Base-by-base conservation (phyloP, 768 basidiomycete genomes). In the Suillus placidus region DNA sequence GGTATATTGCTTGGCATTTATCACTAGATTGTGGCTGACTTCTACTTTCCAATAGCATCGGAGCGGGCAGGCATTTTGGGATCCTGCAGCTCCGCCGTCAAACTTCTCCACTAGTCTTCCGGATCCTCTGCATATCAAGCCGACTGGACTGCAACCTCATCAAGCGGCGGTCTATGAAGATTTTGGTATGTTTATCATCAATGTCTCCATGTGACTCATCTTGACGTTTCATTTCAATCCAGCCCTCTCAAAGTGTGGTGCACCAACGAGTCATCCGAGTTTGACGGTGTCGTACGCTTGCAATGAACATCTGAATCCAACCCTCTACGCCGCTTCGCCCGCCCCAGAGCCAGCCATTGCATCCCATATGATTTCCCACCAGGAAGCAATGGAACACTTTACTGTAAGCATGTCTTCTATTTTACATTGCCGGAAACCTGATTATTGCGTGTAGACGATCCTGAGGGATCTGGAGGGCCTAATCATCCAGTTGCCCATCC, bases 151-250 rank as follows among this genome's bases (percentile, higher is more conserved):
- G 12, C 90, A 93, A 67, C 81, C 85, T 23, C 87, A 89, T 69
- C 97, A 99, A 77, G 79, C 89, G 43, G 86, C 87, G 56, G 95
- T 99, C 13, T 99, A 99, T 78, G 95, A 98, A 70, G 97, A 99
- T 74, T 99, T 99, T 69, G 90, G 94, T 87, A 72, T 70, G 79
- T 76, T 42, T 9, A 20, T 23, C 61, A 30, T 40, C 18, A 26
- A 47, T 55, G 32, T 37, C 32, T 60, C 18, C 65, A n/a, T 51
- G 38, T 49, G 65, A 68, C n/a, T 47, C 5, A 12, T 32, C 6
- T 32, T 20, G 16, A 37, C 40, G 71, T 64, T 73, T 68, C 64
- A 58, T 68, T 2, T 34, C 13, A 64, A 51, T 37, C 12, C 66
- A 88, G 82, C 81, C 68, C 76, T 85, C 68, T 66, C 83, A 43